Percentiles rank a stretch among this genome's conserved stretches.
These are phyloP conservation scores for Claviceps sp. DNA, from an alignment of 2,329 filamentous ascomycete genomes.

Conservation along the genomic window DNA sequence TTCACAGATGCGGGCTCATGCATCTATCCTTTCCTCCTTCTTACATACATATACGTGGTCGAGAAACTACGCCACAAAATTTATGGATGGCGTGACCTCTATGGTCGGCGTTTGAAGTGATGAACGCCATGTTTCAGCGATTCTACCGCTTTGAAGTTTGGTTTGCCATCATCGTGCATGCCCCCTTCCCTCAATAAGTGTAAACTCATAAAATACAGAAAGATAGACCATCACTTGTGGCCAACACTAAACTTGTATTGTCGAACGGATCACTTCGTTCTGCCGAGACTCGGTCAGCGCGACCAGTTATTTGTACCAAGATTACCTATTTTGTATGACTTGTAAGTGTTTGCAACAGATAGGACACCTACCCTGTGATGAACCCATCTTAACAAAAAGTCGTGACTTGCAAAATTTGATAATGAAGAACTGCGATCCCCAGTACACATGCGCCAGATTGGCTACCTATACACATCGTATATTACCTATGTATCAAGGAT, in stretches of 20 bases:
- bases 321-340: too few relatives aligned
- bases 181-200: neutral
- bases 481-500: neutral
- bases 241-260: too few relatives aligned
- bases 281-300: too few relatives aligned
- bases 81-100: too few relatives aligned
- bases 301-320: too few relatives aligned
- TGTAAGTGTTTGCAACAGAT: neutral
- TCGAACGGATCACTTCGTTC: too few relatives aligned
- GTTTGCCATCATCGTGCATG: neutral
- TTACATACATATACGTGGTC: too few relatives aligned
- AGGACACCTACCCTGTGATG: neutral
- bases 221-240: neutral
- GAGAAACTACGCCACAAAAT: too few relatives aligned
- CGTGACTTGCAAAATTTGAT: neutral
- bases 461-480: neutral
- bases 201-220: neutral
- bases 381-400: neutral
- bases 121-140: slow-evolving; percentile 10
- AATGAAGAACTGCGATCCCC: neutral
- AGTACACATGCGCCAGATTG: neutral
- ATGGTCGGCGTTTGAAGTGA: neutral
- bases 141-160: slow-evolving; percentile 5
- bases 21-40: too few relatives aligned
- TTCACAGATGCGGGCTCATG: too few relatives aligned